Conservation (phyloP, 768 basidiomycete genomes). For the Macrolepiota fuliginosa region DNA sequence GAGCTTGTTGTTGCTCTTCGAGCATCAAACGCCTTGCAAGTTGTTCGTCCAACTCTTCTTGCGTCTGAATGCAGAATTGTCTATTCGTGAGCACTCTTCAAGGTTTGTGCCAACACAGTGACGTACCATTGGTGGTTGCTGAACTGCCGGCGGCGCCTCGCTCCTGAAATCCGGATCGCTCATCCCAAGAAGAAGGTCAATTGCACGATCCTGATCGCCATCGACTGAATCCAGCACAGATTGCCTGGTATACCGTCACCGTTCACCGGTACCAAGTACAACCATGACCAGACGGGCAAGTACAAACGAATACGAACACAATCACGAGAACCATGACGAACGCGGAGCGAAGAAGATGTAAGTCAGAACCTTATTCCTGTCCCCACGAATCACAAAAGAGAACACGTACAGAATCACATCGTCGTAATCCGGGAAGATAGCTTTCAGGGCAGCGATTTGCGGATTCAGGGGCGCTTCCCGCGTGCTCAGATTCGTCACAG, state of each 20-base stretch:
- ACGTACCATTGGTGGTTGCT: constrained; percentile 20
- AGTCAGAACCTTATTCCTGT: neutral
- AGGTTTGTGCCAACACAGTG: neutral
- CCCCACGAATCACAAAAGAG: neutral
- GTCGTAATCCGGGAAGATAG: constrained; percentile 83
- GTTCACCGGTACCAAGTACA: too few relatives aligned
- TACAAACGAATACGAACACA: too few relatives aligned
- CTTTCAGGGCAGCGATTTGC: constrained; percentile 50
- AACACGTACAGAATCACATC: constrained; percentile 59
- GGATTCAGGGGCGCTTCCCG: constrained; percentile 37
- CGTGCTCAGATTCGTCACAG: neutral
- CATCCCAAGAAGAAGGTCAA: constrained; percentile 81
- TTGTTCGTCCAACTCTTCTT: constrained; percentile 77
- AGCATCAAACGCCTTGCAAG: constrained; percentile 70
- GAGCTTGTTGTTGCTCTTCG: constrained; percentile 51
- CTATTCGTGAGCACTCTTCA: neutral
- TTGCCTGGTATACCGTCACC: constrained; percentile 33
- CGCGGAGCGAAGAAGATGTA: neutral
- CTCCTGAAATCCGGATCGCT: constrained; percentile 73
- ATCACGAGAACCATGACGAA: too few relatives aligned
- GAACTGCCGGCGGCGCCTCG: constrained; percentile 28
- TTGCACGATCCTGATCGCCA: constrained; percentile 71
- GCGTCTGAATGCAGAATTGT: constrained; percentile 33
- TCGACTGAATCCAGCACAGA: constrained; percentile 71
- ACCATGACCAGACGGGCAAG: too few relatives aligned